These are phyloP conservation scores for Esteya vermicola DNA, from an alignment of 2,329 filamentous ascomycete species.

Conservation along the genomic window DNA sequence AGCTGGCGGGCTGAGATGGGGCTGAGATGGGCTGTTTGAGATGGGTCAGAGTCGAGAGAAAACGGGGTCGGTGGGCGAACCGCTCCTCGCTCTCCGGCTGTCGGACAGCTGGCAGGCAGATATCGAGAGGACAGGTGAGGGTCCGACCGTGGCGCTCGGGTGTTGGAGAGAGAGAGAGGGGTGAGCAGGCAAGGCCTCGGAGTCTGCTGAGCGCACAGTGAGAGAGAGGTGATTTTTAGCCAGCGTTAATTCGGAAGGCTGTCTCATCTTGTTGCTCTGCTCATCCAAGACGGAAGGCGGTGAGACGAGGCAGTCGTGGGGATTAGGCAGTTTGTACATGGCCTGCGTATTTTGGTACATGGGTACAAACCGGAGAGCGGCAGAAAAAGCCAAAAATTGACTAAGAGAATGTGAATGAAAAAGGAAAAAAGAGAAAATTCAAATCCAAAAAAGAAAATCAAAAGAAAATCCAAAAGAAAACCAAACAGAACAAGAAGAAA, in stretches of 20 bases:
- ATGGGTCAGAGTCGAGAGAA: background rate
- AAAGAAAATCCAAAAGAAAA: background rate
- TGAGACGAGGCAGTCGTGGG: background rate
- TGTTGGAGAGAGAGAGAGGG: no score
- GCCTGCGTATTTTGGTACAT: background rate
- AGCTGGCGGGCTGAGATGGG: background rate
- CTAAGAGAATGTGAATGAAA: background rate
- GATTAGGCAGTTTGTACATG: background rate
- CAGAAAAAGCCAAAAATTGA: background rate
- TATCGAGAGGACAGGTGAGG: no score
- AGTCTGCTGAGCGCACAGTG: no score
- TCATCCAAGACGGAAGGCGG: background rate
- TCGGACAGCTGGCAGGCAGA: no score
- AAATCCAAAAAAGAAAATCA: background rate
- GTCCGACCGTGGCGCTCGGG: no score
- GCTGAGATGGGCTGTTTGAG: background rate
- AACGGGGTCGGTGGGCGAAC: background rate
- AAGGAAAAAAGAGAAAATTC: no score
- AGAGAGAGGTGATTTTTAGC: background rate
- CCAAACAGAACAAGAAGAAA: background rate
- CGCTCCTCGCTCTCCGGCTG: background rate
- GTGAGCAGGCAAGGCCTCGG: no score
- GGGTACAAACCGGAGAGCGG: background rate
- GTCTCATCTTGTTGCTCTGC: background rate
- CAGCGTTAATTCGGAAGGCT: conserved; percentile 1